These are phyloP conservation scores for Ganoderma multipileum DNA, from an alignment of 1,284 basidiomycete genomes.

Conservation along the genomic window DNA sequence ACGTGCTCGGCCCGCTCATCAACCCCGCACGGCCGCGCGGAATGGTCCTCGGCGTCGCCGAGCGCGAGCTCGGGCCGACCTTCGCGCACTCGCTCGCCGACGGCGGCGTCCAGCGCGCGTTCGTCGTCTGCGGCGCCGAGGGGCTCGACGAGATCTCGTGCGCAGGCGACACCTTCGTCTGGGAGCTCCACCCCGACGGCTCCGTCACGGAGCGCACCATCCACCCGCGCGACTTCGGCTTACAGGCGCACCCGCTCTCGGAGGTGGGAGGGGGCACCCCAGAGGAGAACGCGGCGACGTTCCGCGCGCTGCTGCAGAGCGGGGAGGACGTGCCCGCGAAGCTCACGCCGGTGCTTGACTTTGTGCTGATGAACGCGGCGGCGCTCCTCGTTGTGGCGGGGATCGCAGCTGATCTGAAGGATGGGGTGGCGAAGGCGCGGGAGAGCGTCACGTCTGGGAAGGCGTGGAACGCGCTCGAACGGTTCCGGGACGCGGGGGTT, in stretches of 20 bases:
- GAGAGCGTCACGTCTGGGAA: constrained; percentile 77
- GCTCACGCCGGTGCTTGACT: constrained; percentile 74
- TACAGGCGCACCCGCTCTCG: constrained; percentile 71
- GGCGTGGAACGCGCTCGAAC: constrained; percentile 76
- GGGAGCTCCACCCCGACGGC: constrained; percentile 62
- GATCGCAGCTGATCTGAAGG: constrained; percentile 68
- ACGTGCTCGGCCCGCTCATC: constrained; percentile 93
- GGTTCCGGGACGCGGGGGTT: constrained; percentile 48
- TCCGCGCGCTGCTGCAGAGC: constrained; percentile 64
- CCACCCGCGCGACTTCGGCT: constrained; percentile 74
- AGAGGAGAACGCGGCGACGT: constrained; percentile 75
- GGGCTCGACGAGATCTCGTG: constrained; percentile 95
- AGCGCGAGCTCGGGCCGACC: constrained; percentile 81
- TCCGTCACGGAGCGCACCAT: constrained; percentile 57
- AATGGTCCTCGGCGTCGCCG: constrained; percentile 93
- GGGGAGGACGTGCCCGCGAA: constrained; percentile 56
- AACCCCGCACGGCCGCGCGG: constrained; percentile 89
- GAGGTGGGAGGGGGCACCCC: constrained; percentile 79
- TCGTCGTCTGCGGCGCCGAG: constrained; percentile 95
- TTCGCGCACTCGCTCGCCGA: constrained; percentile 82
- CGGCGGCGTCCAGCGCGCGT: constrained; percentile 79
- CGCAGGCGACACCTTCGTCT: constrained; percentile 87
- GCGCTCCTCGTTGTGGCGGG: constrained; percentile 86
- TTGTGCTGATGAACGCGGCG: constrained; percentile 87
- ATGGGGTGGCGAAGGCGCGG: constrained; percentile 78